Base-by-base conservation (phyloP, 768 basidiomycete species). In the Collybia sp. region DNA sequence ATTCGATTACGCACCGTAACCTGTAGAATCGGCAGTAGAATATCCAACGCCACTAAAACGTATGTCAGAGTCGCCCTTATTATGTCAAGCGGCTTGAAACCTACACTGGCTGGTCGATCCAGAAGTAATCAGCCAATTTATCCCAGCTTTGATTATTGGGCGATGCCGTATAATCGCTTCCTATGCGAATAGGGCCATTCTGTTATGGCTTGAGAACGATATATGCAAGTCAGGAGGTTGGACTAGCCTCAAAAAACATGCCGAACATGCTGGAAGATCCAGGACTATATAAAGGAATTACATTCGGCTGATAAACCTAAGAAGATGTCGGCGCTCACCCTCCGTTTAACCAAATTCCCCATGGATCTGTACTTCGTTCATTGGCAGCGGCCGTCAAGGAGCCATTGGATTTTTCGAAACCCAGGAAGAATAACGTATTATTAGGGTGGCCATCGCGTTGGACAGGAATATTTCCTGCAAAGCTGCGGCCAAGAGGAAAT, bases 331-430 rank as follows among this genome's bases (percentile, higher is more conserved):
- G 40, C 17, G 38, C 77, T 40, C 53, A 82, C 80, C 83, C 84
- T 64, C 84, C 85, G 49, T 85, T 85, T 18, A 87, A 59, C 83
- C 83, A 88, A 35, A 88, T 80, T 2, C 76, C 75, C 85, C 85
- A 86, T 1, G 85, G 85, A 15, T 80, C 67, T 12, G 57, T 60
- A 39, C 58, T 67, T 13, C 55, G 58, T n/a, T 58, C 51, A 38
- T 52, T 50, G 1, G 61, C 57, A 19, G 45, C 57, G 9, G 57
- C 62, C 9, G 78, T 84, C 42, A 87, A 63, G 2, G 84, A 84
- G 5, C 79, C 81, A 13, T 66, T 54, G 1, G 63, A 60, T 30
- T 76, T 77, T 53, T 85, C 83, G 49, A 81, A 79, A 12, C 72
- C 82, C 65, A 75, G 71, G 58, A 85, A 85, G 64, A 83, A 85